These are phyloP conservation scores for Digitaria exilis DNA, from an alignment of 202 grass and related monocot genomes.

Conservation along the genomic window DNA sequence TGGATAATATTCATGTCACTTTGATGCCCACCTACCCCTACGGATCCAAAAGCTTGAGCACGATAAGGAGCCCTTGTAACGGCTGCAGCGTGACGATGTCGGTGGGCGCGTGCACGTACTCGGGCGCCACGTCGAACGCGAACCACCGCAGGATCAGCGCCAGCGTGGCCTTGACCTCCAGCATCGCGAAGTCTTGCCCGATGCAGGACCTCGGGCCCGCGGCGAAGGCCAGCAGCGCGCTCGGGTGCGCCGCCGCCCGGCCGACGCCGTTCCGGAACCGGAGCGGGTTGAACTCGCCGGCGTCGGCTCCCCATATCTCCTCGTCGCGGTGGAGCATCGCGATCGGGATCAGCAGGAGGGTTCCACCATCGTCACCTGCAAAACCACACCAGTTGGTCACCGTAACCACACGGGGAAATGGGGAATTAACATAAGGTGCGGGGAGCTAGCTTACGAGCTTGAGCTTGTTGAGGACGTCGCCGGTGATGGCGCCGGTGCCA, in stretches of 20 bases:
- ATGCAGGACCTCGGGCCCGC: conserved; percentile 52
- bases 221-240: conserved; percentile 61
- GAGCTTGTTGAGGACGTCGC: conserved; percentile 55
- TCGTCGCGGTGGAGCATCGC: conserved; percentile 54
- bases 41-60: conserved; percentile 40
- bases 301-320: conserved; percentile 47
- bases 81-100: conserved; percentile 15
- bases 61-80: conserved; percentile 21
- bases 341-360: conserved; percentile 32
- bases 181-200: conserved; percentile 61
- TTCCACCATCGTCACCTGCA: conserved; percentile 48
- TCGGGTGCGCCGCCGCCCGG: conserved; percentile 44
- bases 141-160: conserved; percentile 57
- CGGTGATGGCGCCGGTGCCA: background rate
- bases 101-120: conserved; percentile 35
- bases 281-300: conserved; percentile 58
- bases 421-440: no score
- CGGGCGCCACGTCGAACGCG: conserved; percentile 48
- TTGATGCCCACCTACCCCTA: no score
- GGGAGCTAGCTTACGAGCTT: conserved; percentile 57
- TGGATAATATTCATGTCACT: no score
- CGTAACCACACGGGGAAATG: no score
- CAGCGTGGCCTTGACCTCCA: conserved; percentile 54
- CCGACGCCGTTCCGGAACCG: conserved; percentile 53
- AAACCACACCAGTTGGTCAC: no score